Conservation (phyloP, 352 stramenopile species). For the Pythium pyrilobum region DNA sequence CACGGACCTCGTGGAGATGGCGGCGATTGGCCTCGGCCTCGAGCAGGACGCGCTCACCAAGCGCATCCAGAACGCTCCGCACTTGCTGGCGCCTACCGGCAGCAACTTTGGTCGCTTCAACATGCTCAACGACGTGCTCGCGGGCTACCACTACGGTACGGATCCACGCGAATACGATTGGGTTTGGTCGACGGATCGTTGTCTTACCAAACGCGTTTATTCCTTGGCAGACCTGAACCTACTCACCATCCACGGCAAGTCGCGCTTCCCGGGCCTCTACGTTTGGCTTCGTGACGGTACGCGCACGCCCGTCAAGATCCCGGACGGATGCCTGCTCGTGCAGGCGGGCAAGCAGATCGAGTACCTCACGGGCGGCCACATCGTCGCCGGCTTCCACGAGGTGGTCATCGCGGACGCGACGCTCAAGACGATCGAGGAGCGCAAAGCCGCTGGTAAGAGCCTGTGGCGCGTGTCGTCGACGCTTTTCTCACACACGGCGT, state of each 20-base stretch:
- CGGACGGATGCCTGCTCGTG: slow-evolving; percentile 84
- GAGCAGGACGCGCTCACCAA: slow-evolving; percentile 72
- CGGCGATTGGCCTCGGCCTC: slow-evolving; percentile 80
- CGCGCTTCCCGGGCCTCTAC: slow-evolving; percentile 85
- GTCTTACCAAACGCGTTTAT: background rate
- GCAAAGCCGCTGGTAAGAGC: slow-evolving; percentile 63
- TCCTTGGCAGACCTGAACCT: slow-evolving; percentile 81
- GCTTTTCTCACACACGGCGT: slow-evolving; percentile 90
- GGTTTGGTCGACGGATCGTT: no score
- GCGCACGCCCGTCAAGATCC: slow-evolving; percentile 83
- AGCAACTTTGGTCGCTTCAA: slow-evolving; percentile 85
- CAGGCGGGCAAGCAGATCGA: slow-evolving; percentile 90
- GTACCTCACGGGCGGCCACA: slow-evolving; percentile 89
- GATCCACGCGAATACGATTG: no score
- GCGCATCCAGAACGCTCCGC: slow-evolving; percentile 80
- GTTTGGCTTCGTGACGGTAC: slow-evolving; percentile 89
- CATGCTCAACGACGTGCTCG: slow-evolving; percentile 79
- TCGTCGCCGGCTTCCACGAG: slow-evolving; percentile 92
- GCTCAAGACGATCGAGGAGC: slow-evolving; percentile 57
- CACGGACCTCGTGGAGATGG: slow-evolving; percentile 82
- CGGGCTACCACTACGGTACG: slow-evolving; percentile 87
- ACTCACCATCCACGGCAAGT: slow-evolving; percentile 92
- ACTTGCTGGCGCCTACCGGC: slow-evolving; percentile 88
- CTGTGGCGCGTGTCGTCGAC: slow-evolving; percentile 91
- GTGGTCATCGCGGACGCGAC: slow-evolving; percentile 83